These are phyloP conservation scores for Apiospora pterosperma DNA, from an alignment of 2,329 filamentous ascomycete genomes.

Conservation along the genomic window DNA sequence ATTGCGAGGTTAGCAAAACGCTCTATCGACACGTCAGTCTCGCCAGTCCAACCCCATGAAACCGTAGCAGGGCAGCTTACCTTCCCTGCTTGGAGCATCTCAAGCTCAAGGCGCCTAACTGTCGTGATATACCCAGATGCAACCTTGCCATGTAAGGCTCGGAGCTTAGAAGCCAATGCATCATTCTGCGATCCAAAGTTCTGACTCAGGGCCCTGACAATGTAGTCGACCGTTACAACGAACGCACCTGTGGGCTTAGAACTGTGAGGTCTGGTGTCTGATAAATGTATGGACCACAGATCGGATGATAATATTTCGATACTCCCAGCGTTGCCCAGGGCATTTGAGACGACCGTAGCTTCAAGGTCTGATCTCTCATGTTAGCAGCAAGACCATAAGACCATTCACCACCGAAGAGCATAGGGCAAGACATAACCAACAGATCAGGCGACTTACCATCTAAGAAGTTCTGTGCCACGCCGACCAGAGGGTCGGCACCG, in stretches of 20 bases:
- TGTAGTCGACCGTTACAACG: constrained; percentile 28
- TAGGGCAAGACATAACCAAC: not conserved
- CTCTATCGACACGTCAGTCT: constrained; percentile 28
- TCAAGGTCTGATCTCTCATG: constrained; percentile 40
- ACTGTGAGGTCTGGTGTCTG: constrained; percentile 25
- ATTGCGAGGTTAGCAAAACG: constrained; percentile 30
- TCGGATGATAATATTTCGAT: constrained; percentile 30
- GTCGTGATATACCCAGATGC: constrained; percentile 34
- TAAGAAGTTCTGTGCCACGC: constrained; percentile 44
- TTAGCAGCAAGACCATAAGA: not conserved
- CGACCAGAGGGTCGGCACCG: constrained; percentile 35
- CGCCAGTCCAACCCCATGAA: not conserved
- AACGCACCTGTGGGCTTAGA: constrained; percentile 28
- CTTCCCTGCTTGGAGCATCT: constrained; percentile 48
- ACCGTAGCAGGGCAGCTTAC: constrained; percentile 28
- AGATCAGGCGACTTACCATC: constrained; percentile 38
- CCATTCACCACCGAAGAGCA: no score
- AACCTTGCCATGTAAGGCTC: constrained; percentile 32
- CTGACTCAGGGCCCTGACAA: constrained; percentile 34
- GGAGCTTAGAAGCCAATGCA: constrained; percentile 30
- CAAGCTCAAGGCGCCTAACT: constrained; percentile 47
- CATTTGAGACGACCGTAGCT: constrained; percentile 34
- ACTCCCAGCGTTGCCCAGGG: constrained; percentile 5
- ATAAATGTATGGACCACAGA: constrained; percentile 39
- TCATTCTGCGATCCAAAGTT: constrained; percentile 26